phyloP scores from a whole-genome alignment of 768 basidiomycete species.

The Lactarius akahatsu region DNA sequence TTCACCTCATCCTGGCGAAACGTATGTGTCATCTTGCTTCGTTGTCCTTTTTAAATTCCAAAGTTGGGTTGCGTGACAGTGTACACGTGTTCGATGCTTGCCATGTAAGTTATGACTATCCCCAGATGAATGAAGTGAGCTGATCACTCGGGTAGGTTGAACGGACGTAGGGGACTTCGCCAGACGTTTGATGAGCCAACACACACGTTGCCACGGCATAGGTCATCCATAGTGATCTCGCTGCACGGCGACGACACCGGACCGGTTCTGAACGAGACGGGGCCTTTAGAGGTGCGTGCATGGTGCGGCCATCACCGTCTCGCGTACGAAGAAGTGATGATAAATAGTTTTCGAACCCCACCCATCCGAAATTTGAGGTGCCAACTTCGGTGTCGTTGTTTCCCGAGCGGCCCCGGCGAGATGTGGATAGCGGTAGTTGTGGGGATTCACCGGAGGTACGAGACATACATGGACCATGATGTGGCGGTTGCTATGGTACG shows the following conservation, averaged over 20 bases:
- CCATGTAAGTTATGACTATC: slow-evolving; percentile 6
- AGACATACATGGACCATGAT: neutral
- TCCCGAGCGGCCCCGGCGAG: neutral
- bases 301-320: neutral
- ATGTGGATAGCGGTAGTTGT: neutral
- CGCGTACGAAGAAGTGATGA: neutral
- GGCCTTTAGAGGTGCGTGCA: neutral
- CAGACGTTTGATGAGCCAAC: slow-evolving; percentile 3
- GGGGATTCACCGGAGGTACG: neutral
- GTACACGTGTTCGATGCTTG: slow-evolving; percentile 24
- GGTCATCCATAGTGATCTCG: neutral
- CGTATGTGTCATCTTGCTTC: neutral
- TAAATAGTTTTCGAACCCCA: neutral
- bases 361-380: neutral
- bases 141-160: slow-evolving; percentile 10
- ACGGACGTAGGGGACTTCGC: slow-evolving; percentile 13
- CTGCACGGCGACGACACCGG: neutral
- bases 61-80: slow-evolving; percentile 6
- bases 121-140: neutral
- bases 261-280: neutral
- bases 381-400: neutral
- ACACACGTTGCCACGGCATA: neutral
- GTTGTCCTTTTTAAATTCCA: neutral
- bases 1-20: slow-evolving; percentile 21
- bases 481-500: neutral